phyloP scores from a whole-genome alignment of 2,329 filamentous ascomycete genomes.

The Colletotrichum aenigma region DNA sequence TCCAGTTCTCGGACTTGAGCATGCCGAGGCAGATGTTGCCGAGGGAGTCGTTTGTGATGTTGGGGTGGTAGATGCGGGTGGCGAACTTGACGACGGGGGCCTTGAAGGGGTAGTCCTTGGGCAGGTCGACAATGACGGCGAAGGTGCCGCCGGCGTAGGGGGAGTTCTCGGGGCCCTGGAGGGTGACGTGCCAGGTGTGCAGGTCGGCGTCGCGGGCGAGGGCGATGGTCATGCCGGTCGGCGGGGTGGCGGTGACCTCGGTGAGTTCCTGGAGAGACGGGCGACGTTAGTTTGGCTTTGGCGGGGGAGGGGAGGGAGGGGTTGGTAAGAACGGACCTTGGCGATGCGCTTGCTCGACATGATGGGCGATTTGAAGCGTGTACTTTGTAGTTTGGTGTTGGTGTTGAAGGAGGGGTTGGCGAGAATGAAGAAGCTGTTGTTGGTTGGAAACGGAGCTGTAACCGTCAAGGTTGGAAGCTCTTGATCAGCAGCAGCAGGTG shows the following conservation, averaged over 20 bases:
- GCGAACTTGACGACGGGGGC: slow-evolving; percentile 78
- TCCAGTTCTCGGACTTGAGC: slow-evolving; percentile 89
- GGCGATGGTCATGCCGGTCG: slow-evolving; percentile 49
- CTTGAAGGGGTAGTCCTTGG: slow-evolving; percentile 88
- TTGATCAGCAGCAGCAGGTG: background rate
- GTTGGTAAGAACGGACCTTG: slow-evolving; percentile 35
- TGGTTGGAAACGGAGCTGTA: background rate
- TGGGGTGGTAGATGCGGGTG: slow-evolving; percentile 95
- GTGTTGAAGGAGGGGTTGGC: background rate
- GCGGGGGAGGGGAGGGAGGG: background rate
- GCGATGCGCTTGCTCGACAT: slow-evolving; percentile 51
- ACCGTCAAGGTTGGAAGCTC: slow-evolving; percentile 1
- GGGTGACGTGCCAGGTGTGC: slow-evolving; percentile 55
- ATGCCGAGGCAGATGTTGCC: slow-evolving; percentile 87
- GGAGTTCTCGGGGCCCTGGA: slow-evolving; percentile 48
- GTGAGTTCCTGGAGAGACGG: slow-evolving; percentile 51
- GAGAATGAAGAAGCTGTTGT: background rate
- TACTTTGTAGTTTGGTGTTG: background rate
- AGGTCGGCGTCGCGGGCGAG: slow-evolving; percentile 53
- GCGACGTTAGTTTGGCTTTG: slow-evolving; percentile 22
- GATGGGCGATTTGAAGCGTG: slow-evolving; percentile 12
- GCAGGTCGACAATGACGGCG: slow-evolving; percentile 74
- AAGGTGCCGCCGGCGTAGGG: slow-evolving; percentile 72
- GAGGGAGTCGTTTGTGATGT: slow-evolving; percentile 85
- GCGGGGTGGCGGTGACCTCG: slow-evolving; percentile 53